Conservation (phyloP, 2,329 filamentous ascomycete genomes). For the Fusarium burgessii region DNA sequence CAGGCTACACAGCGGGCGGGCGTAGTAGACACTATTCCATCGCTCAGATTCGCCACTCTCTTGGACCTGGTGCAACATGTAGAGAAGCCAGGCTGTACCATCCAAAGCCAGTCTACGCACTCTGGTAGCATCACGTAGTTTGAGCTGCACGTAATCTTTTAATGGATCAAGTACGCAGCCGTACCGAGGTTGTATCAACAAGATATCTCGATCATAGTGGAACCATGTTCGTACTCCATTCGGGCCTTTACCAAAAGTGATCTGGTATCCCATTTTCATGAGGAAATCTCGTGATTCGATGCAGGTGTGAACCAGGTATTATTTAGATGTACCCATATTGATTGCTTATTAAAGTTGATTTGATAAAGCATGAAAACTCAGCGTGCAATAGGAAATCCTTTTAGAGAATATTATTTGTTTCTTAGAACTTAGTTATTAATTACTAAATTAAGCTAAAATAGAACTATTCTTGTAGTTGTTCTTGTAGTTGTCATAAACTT, state of each 20-base stretch:
- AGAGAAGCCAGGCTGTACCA: background rate
- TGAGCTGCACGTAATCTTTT: rapidly evolving
- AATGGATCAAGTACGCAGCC: too few relatives aligned
- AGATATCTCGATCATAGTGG: background rate
- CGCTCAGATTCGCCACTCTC: too few relatives aligned
- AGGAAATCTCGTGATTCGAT: background rate
- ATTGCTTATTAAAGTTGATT: too few relatives aligned
- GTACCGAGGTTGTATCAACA: background rate
- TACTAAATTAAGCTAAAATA: too few relatives aligned
- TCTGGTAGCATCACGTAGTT: background rate
- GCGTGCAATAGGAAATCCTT: too few relatives aligned
- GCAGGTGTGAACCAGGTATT: background rate
- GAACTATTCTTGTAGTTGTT: too few relatives aligned
- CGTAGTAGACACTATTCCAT: too few relatives aligned
- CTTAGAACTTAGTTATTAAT: too few relatives aligned
- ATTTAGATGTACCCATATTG: too few relatives aligned
- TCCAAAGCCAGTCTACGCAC: background rate
- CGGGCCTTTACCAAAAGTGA: background rate
- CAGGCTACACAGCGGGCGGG: background rate
- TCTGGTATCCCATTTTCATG: background rate
- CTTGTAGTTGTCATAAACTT: too few relatives aligned
- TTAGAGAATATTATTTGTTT: too few relatives aligned
- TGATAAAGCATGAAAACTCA: too few relatives aligned
- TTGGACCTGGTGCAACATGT: background rate
- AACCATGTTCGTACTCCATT: background rate